Conservation (phyloP, 495 filamentous ascomycete genomes). For the Lasiosphaeria miniovina region DNA sequence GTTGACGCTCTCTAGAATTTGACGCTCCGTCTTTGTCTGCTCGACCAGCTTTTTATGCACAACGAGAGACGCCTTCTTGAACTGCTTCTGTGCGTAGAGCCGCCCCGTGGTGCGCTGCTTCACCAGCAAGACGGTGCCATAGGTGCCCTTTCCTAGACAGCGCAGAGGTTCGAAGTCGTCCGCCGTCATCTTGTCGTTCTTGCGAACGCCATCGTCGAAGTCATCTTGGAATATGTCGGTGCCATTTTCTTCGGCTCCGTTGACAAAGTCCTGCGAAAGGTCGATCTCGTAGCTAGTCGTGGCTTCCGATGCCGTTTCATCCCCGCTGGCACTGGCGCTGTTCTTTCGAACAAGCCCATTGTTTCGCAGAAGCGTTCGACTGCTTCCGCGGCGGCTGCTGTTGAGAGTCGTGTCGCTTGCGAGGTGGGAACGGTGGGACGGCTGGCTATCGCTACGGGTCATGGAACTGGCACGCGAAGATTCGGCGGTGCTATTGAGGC, state of each 20-base stretch:
- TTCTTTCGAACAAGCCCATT: conserved; percentile 26
- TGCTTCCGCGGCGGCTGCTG: conserved; percentile 14
- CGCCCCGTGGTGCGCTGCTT: conserved; percentile 82
- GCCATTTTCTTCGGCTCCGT: conserved; percentile 15
- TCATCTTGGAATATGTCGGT: conserved; percentile 27
- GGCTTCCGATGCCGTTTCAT: conserved; percentile 39
- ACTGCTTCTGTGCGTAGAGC: conserved; percentile 96
- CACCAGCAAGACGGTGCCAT: conserved; percentile 88
- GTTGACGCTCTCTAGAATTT: conserved; percentile 90
- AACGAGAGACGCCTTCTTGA: conserved; percentile 89
- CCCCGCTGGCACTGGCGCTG: conserved; percentile 36
- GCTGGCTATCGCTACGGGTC: conserved; percentile 41
- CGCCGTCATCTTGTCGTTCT: conserved; percentile 78
- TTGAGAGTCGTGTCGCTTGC: conserved; percentile 24
- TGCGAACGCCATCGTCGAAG: conserved; percentile 40
- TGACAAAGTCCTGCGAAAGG: conserved; percentile 79
- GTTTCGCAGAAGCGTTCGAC: conserved; percentile 24
- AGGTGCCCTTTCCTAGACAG: conserved; percentile 95
- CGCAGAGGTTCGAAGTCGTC: conserved; percentile 87
- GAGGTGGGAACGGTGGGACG: conserved; percentile 15
- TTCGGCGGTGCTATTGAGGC: conserved; percentile 43
- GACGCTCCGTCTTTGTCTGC: conserved; percentile 94
- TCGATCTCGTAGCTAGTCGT: conserved; percentile 80
- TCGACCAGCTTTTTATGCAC: conserved; percentile 92
- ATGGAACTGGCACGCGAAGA: conserved; percentile 45